Percentiles rank a stretch among this genome's conserved stretches.
These are phyloP conservation scores for Polyplosphaeria fusca DNA, from an alignment of 495 filamentous ascomycete species.

Conservation along the genomic window DNA sequence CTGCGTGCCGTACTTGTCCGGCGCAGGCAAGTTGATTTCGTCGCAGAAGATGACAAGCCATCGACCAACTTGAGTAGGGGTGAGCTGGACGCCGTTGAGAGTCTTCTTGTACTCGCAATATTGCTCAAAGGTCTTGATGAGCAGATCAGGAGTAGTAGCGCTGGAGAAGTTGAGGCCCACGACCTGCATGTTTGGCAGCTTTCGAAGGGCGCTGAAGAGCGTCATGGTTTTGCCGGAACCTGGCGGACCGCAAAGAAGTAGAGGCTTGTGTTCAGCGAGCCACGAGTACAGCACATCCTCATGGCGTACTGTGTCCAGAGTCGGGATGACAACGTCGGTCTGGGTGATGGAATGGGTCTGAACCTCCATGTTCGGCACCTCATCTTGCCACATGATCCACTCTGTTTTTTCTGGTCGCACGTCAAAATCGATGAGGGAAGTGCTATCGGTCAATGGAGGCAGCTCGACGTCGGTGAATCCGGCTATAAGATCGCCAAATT, in stretches of 20 bases:
- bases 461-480: conserved; percentile 78
- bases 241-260: conserved; percentile 93
- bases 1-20: conserved; percentile 96
- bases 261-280: conserved; percentile 96
- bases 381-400: conserved; percentile 89
- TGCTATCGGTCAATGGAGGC: conserved; percentile 65
- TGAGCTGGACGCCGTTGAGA: conserved; percentile 90
- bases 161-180: conserved; percentile 99
- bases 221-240: conserved; percentile 99
- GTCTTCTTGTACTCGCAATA: conserved; percentile 99
- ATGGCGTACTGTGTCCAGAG: conserved; percentile 91
- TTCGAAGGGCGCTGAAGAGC: conserved; percentile 91
- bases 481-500: conserved; percentile 78
- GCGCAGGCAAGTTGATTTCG: conserved; percentile 98
- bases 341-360: conserved; percentile 97
- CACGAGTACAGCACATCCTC: conserved; percentile 98
- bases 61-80: conserved; percentile 91
- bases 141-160: conserved; percentile 91
- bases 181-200: conserved; percentile 96
- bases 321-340: conserved; percentile 96
- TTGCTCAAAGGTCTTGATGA: conserved; percentile 98
- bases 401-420: conserved; percentile 79
- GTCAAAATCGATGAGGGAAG: conserved; percentile 92
- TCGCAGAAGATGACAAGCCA: conserved; percentile 99
- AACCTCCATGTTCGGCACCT: conserved; percentile 90